phyloP scores from a whole-genome alignment of 495 filamentous ascomycete genomes.

The Xylaria venustula region DNA sequence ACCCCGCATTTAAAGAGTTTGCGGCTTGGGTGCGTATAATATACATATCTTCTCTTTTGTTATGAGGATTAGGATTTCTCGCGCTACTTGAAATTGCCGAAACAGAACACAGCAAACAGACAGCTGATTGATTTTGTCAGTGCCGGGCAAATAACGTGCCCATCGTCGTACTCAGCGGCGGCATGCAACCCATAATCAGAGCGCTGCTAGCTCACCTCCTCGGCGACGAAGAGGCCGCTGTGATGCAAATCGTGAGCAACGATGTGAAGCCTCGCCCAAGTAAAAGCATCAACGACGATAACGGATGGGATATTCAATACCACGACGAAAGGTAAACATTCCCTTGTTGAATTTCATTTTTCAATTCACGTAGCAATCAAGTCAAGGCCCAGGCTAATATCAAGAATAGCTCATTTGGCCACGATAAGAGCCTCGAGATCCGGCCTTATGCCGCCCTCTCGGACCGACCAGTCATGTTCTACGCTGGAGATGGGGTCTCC shows the following conservation, averaged over 20 bases:
- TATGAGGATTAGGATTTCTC: no score
- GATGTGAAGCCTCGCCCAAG: slow-evolving; percentile 64
- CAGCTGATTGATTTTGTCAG: no score
- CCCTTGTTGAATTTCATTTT: neutral
- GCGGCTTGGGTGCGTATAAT: slow-evolving; percentile 62
- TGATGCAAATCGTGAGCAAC: slow-evolving; percentile 85
- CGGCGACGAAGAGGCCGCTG: slow-evolving; percentile 65
- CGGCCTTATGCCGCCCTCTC: slow-evolving; percentile 77
- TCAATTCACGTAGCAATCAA: neutral
- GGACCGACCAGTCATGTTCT: slow-evolving; percentile 74
- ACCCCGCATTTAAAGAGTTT: slow-evolving; percentile 82
- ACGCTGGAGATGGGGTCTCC: slow-evolving; percentile 88
- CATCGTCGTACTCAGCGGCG: slow-evolving; percentile 84
- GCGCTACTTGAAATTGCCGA: neutral
- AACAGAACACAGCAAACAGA: no score
- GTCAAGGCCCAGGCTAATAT: neutral
- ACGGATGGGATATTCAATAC: slow-evolving; percentile 83
- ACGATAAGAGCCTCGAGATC: slow-evolving; percentile 90
- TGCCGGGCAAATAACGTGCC: slow-evolving; percentile 73
- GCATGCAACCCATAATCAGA: slow-evolving; percentile 89
- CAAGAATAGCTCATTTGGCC: slow-evolving; percentile 68
- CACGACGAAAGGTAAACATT: slow-evolving; percentile 72
- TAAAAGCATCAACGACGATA: slow-evolving; percentile 71
- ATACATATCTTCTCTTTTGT: neutral
- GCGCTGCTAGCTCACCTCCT: slow-evolving; percentile 76